Percentiles rank a stretch among this genome's conserved stretches.
These are phyloP conservation scores for Selenicereus undatus DNA, from an alignment of 148 eudicot genomes.

Conservation along the genomic window DNA sequence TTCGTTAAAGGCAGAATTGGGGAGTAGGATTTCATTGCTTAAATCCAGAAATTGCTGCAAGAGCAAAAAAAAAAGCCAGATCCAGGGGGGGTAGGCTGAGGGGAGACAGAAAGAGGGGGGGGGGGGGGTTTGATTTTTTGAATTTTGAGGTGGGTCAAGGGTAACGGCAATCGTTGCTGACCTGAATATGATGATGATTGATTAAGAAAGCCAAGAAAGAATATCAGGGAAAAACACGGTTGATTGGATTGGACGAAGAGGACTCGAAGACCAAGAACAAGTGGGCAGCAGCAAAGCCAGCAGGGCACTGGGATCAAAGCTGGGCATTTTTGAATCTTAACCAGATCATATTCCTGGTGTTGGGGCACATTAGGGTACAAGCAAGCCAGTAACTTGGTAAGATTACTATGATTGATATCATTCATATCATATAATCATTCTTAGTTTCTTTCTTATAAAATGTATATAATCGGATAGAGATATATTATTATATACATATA, in stretches of 20 bases:
- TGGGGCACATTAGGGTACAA: neutral
- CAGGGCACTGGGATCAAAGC: neutral
- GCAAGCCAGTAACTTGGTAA: neutral
- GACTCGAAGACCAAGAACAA: neutral
- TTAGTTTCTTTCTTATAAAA: too few species aligned
- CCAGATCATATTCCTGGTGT: too few species aligned
- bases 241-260: neutral
- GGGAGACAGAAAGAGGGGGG: too few species aligned
- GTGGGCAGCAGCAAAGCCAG: neutral
- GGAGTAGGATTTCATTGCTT: slow-evolving; percentile 20
- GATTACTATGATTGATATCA: too few species aligned
- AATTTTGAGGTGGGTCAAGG: neutral
- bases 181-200: neutral
- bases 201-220: neutral
- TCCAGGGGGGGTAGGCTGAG: too few species aligned
- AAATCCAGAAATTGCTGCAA: neutral
- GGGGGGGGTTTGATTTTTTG: neutral
- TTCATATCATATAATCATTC: too few species aligned
- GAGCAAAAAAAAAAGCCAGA: neutral
- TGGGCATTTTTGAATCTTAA: neutral
- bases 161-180: neutral
- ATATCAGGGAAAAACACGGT: neutral
- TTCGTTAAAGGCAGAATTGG: slow-evolving; percentile 35
- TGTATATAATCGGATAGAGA: too few species aligned
- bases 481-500: too few species aligned